Percentiles rank a stretch among this genome's conserved stretches.
Conservation (phyloP, 345 rosid species). For the Pistacia atlantica region DNA sequence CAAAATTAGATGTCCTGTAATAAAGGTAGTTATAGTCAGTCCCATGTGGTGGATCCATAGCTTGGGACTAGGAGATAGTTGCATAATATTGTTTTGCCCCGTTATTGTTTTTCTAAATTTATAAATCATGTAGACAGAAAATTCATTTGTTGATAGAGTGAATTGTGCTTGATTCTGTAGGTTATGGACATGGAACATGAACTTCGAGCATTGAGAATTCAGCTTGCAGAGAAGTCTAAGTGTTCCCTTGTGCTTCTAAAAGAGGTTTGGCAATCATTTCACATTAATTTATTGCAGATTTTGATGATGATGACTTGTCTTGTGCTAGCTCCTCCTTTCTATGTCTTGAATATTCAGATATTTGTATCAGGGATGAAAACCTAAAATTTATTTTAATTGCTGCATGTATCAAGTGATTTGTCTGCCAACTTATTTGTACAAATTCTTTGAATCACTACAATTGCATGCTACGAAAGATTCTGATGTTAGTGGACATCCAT, state of each 20-base stretch:
- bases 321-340: not conserved
- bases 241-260: slow-evolving; percentile 71
- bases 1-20: too few species aligned
- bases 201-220: slow-evolving; percentile 75
- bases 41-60: too few species aligned
- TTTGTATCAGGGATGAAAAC: too few species aligned
- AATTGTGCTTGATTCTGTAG: slow-evolving; percentile 37
- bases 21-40: too few species aligned
- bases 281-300: not conserved
- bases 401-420: not conserved
- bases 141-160: slow-evolving; percentile 9
- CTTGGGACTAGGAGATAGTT: too few species aligned
- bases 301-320: not conserved
- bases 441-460: not conserved
- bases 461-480: not conserved
- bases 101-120: not conserved
- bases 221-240: slow-evolving; percentile 79
- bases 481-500: not conserved
- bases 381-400: too few species aligned
- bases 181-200: slow-evolving; percentile 97
- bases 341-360: too few species aligned
- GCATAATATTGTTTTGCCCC: too few species aligned
- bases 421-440: not conserved
- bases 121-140: not conserved
- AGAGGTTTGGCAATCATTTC: slow-evolving; percentile 45